Evolutionary conservation across 2,329 filamentous ascomycete genomes (phyloP).

Genomic region (Didymellaceae sp.): DNA sequence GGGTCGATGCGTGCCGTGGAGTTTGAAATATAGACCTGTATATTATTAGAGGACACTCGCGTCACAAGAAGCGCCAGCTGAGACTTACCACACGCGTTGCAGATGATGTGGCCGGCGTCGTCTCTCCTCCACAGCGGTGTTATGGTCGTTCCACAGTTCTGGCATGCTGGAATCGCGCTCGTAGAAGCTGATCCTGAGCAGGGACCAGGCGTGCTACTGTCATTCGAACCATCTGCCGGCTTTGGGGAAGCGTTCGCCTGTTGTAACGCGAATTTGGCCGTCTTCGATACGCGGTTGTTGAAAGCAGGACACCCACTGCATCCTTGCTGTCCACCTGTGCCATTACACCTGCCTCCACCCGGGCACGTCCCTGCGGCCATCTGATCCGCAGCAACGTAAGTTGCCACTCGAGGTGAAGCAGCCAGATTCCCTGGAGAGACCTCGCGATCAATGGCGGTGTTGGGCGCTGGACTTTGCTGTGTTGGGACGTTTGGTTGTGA

Average conservation of each 20-base stretch:
- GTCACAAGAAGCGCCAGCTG: not conserved
- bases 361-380: slow-evolving; percentile 86
- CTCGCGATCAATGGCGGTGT: slow-evolving; percentile 48
- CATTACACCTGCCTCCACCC: slow-evolving; percentile 92
- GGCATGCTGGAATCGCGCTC: slow-evolving; percentile 83
- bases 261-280: slow-evolving; percentile 71
- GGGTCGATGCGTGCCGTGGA: slow-evolving; percentile 90
- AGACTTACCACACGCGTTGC: slow-evolving; percentile 91
- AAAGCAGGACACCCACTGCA: slow-evolving; percentile 96
- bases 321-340: slow-evolving; percentile 91
- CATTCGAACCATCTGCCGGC: slow-evolving; percentile 21
- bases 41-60: slow-evolving; percentile 18
- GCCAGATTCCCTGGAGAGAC: slow-evolving; percentile 49
- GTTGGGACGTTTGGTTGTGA: slow-evolving; percentile 35
- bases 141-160: slow-evolving; percentile 96
- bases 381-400: slow-evolving; percentile 79
- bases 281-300: slow-evolving; percentile 95
- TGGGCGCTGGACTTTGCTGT: slow-evolving; percentile 51
- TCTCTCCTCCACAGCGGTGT: slow-evolving; percentile 96
- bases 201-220: slow-evolving; percentile 22
- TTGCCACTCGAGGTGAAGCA: slow-evolving; percentile 59
- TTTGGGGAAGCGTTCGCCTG: slow-evolving; percentile 42
- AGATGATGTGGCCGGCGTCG: slow-evolving; percentile 94
- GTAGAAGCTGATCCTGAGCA: slow-evolving; percentile 32
- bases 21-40: slow-evolving; percentile 89